Percentiles rank a stretch among this genome's conserved stretches.
Evolutionary conservation across 2,329 filamentous ascomycete species (phyloP).

Genomic region (Fusarium heterosporum): DNA sequence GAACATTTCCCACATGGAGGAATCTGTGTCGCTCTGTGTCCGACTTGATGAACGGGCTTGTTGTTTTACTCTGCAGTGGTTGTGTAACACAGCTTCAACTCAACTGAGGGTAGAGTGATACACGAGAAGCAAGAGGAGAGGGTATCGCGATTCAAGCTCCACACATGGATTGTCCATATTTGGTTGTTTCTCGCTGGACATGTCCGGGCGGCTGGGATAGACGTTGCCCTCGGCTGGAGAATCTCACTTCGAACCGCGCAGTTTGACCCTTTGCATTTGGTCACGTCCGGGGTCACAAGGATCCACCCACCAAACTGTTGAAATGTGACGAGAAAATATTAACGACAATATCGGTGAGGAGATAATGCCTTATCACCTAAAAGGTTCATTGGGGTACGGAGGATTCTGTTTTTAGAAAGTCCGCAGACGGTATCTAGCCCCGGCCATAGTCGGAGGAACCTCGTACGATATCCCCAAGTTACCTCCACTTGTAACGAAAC

Average conservation of each 20-base stretch:
- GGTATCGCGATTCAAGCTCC: neutral
- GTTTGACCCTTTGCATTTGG: neutral
- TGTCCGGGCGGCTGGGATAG: neutral
- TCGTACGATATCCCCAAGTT: conserved; percentile 28
- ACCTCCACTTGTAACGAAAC: conserved; percentile 9
- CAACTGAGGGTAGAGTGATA: neutral
- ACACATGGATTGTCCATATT: neutral
- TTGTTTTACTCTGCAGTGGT: neutral
- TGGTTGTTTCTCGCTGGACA: neutral
- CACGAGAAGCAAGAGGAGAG: neutral
- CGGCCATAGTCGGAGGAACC: neutral
- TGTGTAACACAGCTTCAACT: neutral
- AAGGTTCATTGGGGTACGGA: neutral
- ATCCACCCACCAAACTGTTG: neutral
- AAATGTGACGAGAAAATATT: neutral
- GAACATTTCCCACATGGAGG: neutral
- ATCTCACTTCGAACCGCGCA: neutral
- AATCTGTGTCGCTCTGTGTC: neutral
- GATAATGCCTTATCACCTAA: neutral
- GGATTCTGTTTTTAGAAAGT: neutral
- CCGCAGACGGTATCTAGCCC: neutral
- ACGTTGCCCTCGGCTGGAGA: neutral
- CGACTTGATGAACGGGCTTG: neutral
- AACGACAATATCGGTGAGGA: neutral
- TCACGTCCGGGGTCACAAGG: neutral